Evolutionary conservation across 148 eudicot genomes (phyloP).

Genomic region (Agrostemma githago): DNA sequence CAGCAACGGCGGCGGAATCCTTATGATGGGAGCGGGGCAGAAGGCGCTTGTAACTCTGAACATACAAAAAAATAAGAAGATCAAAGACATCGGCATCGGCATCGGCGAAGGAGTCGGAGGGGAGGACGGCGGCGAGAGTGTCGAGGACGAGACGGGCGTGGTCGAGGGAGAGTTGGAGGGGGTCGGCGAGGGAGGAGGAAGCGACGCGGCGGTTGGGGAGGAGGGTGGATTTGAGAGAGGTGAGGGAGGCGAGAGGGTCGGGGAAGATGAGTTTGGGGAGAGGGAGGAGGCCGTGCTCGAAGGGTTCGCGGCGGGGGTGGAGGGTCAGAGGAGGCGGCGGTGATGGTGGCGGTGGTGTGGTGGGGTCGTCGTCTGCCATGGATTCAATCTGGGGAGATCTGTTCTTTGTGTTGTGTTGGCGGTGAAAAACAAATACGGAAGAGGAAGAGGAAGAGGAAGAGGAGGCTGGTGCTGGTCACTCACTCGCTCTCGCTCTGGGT

Average conservation of each 20-base stretch:
- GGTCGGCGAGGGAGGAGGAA: slow-evolving; percentile 41
- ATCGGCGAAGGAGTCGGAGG: slow-evolving; percentile 33
- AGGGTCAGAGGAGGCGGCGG: slow-evolving; percentile 32
- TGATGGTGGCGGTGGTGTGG: slow-evolving; percentile 22
- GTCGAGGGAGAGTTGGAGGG: slow-evolving; percentile 54
- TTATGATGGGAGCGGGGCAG: slow-evolving; percentile 63
- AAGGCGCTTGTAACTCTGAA: slow-evolving; percentile 84
- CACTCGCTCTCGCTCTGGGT: neutral
- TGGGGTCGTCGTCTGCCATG: neutral
- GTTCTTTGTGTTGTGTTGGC: too few relatives aligned
- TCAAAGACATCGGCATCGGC: slow-evolving; percentile 63
- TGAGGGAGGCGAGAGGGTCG: slow-evolving; percentile 58
- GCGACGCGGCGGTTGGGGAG: slow-evolving; percentile 32
- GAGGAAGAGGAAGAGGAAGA: too few relatives aligned
- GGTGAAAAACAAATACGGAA: neutral
- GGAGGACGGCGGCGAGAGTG: slow-evolving; percentile 50
- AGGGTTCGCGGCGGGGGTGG: slow-evolving; percentile 73
- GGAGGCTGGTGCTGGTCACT: neutral
- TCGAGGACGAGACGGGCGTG: slow-evolving; percentile 67
- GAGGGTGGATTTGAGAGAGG: slow-evolving; percentile 45
- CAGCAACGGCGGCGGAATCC: slow-evolving; percentile 89
- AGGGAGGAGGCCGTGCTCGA: slow-evolving; percentile 92
- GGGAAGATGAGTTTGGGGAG: slow-evolving; percentile 85
- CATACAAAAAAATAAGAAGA: slow-evolving; percentile 65
- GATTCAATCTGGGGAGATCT: neutral